Percentiles rank a stretch among this genome's conserved stretches.
Evolutionary conservation across 805 yeast species (phyloP).

Genomic region (Clavispora vitiphila): DNA sequence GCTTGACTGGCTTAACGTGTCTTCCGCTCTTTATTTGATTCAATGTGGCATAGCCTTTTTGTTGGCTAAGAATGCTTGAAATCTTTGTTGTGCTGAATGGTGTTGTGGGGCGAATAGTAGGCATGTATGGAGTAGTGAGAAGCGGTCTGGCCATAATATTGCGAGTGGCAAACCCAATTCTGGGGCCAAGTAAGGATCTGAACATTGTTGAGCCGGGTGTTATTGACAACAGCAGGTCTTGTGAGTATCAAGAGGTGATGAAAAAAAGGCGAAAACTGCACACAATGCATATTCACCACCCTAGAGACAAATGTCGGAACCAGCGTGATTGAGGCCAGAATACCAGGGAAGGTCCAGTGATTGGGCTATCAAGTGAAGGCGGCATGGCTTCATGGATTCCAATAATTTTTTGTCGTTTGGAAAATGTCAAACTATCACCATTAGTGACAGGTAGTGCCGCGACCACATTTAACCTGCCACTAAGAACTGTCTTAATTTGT

Average conservation of each 20-base stretch:
- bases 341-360: no score
- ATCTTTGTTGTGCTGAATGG: conserved; percentile 10
- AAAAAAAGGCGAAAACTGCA: conserved; percentile 2
- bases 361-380: no score
- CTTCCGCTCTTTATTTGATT: conserved; percentile 73
- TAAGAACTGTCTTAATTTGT: conserved; percentile 1
- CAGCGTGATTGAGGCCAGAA: no score
- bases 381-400: no score
- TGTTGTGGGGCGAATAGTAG: conserved; percentile 13
- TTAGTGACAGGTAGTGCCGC: conserved; percentile 3
- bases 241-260: neutral
- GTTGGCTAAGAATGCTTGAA: conserved; percentile 1
- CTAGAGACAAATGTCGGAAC: neutral
- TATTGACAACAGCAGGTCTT: neutral
- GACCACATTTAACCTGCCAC: conserved; percentile 2
- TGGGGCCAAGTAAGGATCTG: conserved; percentile 10
- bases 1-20: conserved; percentile 44
- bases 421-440: neutral
- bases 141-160: conserved; percentile 1
- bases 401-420: no score
- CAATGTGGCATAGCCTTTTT: conserved; percentile 51
- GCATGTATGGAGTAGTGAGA: conserved; percentile 8
- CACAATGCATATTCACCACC: neutral
- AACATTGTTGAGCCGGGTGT: conserved; percentile 5
- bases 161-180: conserved; percentile 5